A percentile compares a stretch with the other conserved stretches of the same genome.
These are phyloP conservation scores for Rickenella mellea DNA, from an alignment of 768 basidiomycete species.

Conservation along the genomic window DNA sequence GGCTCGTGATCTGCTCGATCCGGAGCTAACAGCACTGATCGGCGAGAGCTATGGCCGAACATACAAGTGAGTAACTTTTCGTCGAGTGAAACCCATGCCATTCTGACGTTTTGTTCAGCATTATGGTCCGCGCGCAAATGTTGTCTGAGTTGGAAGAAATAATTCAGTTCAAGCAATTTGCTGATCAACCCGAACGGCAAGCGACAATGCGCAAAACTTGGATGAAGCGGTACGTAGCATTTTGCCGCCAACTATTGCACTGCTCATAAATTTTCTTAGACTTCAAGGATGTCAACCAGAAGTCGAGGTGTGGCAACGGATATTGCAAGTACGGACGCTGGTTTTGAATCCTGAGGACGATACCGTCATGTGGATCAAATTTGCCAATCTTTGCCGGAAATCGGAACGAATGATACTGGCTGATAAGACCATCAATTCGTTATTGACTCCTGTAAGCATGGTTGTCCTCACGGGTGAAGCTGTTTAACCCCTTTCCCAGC, in stretches of 20 bases:
- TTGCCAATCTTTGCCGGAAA: slow-evolving; percentile 94
- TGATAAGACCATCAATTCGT: slow-evolving; percentile 91
- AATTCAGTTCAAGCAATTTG: slow-evolving; percentile 88
- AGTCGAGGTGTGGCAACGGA: slow-evolving; percentile 98
- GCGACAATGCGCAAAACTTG: slow-evolving; percentile 86
- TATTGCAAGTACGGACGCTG: slow-evolving; percentile 89
- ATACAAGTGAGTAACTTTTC: slow-evolving; percentile 64
- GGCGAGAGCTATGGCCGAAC: slow-evolving; percentile 96
- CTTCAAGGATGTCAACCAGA: slow-evolving; percentile 95
- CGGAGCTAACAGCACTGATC: slow-evolving; percentile 83
- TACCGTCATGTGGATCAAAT: slow-evolving; percentile 97
- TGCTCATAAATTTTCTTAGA: slow-evolving; percentile 30
- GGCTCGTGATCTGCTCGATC: slow-evolving; percentile 86
- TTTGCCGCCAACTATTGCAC: neutral
- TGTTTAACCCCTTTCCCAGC: slow-evolving; percentile 13
- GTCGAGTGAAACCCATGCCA: neutral
- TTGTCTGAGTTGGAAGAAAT: slow-evolving; percentile 97
- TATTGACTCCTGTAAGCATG: slow-evolving; percentile 61
- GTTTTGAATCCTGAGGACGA: slow-evolving; percentile 91
- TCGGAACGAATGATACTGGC: slow-evolving; percentile 90
- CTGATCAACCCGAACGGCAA: slow-evolving; percentile 91
- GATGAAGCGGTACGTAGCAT: slow-evolving; percentile 76
- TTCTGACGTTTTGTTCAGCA: slow-evolving; percentile 34
- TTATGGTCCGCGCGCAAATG: slow-evolving; percentile 97
- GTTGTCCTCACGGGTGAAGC: neutral